These are phyloP conservation scores for Penicillium longicatenatum DNA, from an alignment of 495 filamentous ascomycete species.

Conservation along the genomic window DNA sequence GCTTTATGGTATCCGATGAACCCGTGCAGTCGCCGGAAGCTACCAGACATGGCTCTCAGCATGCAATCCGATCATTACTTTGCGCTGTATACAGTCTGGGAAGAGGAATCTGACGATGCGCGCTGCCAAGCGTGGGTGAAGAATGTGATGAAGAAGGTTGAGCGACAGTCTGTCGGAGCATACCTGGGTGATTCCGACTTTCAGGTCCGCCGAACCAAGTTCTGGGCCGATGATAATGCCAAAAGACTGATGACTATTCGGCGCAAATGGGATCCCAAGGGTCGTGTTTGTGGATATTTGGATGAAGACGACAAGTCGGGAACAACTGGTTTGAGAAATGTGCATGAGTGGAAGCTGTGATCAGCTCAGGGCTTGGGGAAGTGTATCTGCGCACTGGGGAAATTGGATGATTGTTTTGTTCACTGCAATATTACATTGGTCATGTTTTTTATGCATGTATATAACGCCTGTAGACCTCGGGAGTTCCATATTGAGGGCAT, in stretches of 20 bases:
- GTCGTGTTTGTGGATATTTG: conserved; percentile 18
- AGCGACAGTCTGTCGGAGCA: conserved; percentile 40
- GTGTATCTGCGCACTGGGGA: too few species aligned
- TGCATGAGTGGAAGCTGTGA: conserved; percentile 18
- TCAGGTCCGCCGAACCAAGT: conserved; percentile 42
- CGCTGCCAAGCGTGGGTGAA: conserved; percentile 43
- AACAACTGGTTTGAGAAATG: conserved; percentile 8
- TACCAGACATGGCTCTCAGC: conserved; percentile 52
- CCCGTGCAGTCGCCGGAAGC: conserved; percentile 38
- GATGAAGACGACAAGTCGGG: conserved; percentile 15
- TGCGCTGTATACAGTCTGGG: conserved; percentile 54
- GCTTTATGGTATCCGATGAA: conserved; percentile 53
- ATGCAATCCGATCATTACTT: conserved; percentile 59
- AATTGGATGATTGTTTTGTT: neutral
- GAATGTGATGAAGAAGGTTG: conserved; percentile 39
- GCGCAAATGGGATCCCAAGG: conserved; percentile 44
- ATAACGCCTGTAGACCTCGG: neutral
- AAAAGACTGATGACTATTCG: conserved; percentile 38
- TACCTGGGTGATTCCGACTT: conserved; percentile 59
- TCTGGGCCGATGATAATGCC: conserved; percentile 43
- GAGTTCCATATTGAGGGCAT: neutral
- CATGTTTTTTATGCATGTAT: neutral
- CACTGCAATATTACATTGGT: neutral
- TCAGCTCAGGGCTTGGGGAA: neutral
- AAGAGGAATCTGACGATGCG: conserved; percentile 43